Percentiles rank a stretch among this genome's conserved stretches.
Evolutionary conservation across 495 filamentous ascomycete genomes (phyloP).

Genomic region (Xylaria flabelliformis): DNA sequence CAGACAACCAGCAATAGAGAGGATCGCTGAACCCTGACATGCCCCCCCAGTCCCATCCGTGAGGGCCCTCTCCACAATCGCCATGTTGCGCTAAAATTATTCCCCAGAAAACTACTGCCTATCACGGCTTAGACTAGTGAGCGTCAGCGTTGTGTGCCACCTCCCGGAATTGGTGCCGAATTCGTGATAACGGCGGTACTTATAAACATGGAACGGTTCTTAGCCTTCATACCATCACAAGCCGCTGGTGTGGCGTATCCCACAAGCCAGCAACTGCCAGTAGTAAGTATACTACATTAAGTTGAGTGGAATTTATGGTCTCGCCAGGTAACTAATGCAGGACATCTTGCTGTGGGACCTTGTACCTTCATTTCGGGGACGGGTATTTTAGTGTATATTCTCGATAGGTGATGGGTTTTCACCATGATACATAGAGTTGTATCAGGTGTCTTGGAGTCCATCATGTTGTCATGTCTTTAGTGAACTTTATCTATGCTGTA

Average conservation of each 20-base stretch:
- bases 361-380: slow-evolving; percentile 24
- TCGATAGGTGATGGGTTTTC: slow-evolving; percentile 11
- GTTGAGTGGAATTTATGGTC: neutral
- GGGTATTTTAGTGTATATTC: slow-evolving; percentile 11
- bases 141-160: slow-evolving; percentile 9
- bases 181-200: slow-evolving; percentile 10
- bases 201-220: neutral
- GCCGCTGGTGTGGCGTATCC: neutral
- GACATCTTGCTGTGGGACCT: slow-evolving; percentile 17
- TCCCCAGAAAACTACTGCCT: slow-evolving; percentile 42
- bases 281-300: neutral
- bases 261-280: neutral
- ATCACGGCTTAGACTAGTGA: slow-evolving; percentile 33
- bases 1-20: slow-evolving; percentile 28
- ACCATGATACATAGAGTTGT: slow-evolving; percentile 7
- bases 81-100: slow-evolving; percentile 26
- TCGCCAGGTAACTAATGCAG: slow-evolving; percentile 6
- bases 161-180: slow-evolving; percentile 19
- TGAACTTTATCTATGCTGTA: slow-evolving; percentile 2
- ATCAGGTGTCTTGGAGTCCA: neutral
- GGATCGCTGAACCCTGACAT: slow-evolving; percentile 26
- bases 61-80: slow-evolving; percentile 23
- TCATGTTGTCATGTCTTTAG: neutral
- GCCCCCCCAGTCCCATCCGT: slow-evolving; percentile 19
- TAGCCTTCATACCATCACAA: slow-evolving; percentile 15